Conservation (phyloP, 305 asterid species). For the Solanum chacoense region DNA sequence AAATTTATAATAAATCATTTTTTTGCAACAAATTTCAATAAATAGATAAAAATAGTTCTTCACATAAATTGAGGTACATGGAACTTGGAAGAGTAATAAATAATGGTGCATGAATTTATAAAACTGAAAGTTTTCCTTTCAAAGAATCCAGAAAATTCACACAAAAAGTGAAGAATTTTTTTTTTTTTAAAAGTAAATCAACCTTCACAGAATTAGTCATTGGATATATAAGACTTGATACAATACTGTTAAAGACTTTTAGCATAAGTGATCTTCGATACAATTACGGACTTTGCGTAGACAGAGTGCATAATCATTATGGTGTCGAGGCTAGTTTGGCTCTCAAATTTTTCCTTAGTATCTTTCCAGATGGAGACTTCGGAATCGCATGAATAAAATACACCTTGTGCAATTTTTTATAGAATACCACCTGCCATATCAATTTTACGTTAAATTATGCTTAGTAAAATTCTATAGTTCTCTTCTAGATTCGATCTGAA, state of each 20-base stretch:
- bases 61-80: not conserved
- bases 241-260: not conserved
- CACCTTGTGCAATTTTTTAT: conserved; percentile 76
- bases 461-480: not conserved
- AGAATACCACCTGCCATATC: conserved; percentile 55
- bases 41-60: not conserved
- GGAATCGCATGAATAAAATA: conserved; percentile 68
- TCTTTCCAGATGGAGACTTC: conserved; percentile 77
- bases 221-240: not conserved
- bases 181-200: not conserved
- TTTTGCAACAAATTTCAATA: not conserved
- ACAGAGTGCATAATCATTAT: not conserved
- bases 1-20: not conserved
- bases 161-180: not conserved
- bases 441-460: not conserved
- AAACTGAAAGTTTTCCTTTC: not conserved
- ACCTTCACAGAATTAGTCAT: not conserved
- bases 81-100: not conserved
- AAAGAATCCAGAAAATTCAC: not conserved
- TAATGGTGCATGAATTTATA: not conserved
- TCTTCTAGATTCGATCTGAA: not conserved
- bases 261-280: not conserved
- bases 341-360: conserved; percentile 68
- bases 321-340: conserved; percentile 36
- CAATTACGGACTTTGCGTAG: not conserved